phyloP scores from a whole-genome alignment of 495 filamentous ascomycete genomes.

The Xylaria castorea region DNA sequence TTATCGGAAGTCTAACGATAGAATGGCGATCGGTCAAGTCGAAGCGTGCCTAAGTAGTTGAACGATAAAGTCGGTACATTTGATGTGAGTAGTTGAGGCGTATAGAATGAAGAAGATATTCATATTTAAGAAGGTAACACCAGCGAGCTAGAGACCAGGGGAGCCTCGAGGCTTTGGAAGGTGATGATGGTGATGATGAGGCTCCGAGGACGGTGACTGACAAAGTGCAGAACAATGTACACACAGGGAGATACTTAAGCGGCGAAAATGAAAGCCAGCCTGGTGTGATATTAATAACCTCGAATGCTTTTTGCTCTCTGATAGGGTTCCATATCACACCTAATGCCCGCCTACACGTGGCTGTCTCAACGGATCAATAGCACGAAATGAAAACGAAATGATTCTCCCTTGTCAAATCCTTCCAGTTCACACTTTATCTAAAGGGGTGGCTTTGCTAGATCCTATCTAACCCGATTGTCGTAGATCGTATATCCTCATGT shows the following conservation, averaged over 20 bases:
- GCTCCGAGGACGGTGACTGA: background rate
- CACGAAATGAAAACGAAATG: constrained; percentile 2
- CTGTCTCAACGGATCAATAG: background rate
- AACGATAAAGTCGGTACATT: background rate
- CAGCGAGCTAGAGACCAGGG: background rate
- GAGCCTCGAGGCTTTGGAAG: background rate
- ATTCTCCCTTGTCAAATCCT: background rate
- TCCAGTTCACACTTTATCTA: background rate
- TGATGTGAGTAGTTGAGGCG: too few relatives aligned
- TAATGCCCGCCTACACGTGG: background rate
- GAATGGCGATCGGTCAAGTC: constrained; percentile 52
- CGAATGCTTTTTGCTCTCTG: background rate
- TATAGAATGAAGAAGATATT: background rate
- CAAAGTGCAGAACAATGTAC: background rate
- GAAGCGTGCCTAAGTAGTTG: constrained; percentile 21
- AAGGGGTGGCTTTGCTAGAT: background rate
- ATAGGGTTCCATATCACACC: background rate
- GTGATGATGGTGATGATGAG: background rate
- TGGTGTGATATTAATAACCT: background rate
- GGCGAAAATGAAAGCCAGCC: background rate
- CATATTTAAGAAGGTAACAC: background rate
- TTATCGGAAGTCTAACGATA: constrained; percentile 44
- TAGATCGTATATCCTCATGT: background rate
- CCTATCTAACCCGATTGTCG: background rate
- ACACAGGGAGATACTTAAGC: background rate